phyloP scores from a whole-genome alignment of 257 asterid species.

The Nicotiana knightiana region DNA sequence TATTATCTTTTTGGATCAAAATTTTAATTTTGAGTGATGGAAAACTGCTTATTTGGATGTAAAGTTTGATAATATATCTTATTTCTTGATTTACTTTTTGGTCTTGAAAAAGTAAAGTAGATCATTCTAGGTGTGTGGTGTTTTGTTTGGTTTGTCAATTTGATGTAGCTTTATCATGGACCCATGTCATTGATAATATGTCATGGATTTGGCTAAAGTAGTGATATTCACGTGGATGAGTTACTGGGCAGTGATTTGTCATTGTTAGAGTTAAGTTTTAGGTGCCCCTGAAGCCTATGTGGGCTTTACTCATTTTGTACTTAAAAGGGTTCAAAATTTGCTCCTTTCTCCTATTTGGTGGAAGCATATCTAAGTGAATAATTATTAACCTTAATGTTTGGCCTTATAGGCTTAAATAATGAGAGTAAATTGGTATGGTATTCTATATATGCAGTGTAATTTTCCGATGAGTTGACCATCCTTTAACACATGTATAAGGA shows the following conservation, averaged over 20 bases:
- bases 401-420: not conserved
- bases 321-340: no score
- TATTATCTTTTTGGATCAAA: not conserved
- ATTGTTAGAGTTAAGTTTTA: no score
- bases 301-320: no score
- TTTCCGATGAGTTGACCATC: no score
- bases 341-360: not conserved
- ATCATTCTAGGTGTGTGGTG: conserved; percentile 4
- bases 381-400: no score
- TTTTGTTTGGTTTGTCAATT: not conserved
- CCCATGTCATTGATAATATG: not conserved
- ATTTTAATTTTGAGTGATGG: not conserved
- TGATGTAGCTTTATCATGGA: not conserved
- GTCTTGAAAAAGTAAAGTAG: not conserved
- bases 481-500: no score
- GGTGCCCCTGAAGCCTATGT: no score
- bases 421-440: not conserved
- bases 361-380: not conserved
- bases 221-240: no score
- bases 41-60: not conserved
- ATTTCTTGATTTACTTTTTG: not conserved
- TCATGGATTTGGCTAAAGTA: not conserved
- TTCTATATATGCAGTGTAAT: no score
- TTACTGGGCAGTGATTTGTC: not conserved
- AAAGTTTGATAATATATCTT: not conserved